Base-by-base conservation (phyloP, 352 stramenopile species). In the Globisporangium yorkense region DNA sequence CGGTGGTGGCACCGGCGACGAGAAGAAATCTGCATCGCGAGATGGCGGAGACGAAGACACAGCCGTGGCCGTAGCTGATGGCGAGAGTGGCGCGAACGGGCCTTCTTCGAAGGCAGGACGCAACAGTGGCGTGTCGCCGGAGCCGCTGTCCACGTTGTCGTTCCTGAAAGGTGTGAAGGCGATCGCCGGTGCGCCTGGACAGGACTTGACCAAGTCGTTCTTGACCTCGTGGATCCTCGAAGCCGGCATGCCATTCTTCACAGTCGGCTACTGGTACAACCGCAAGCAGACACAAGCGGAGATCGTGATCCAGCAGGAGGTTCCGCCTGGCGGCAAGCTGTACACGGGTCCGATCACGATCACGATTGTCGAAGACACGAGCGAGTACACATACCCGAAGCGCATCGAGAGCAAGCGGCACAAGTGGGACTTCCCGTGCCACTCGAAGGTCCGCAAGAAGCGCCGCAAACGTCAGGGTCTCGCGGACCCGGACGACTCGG, bases 391-490 rank as follows among this genome's bases (percentile, higher is more conserved):
- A 8, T 86, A 94, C 57, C 69, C 80, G 50, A 89, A 91, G 57
- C 82, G 84, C 21, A 90, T 94, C 40, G 84, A 94, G 61, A 75
- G 87, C 59, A 85, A 85, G 51, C 78, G 84, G 1, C 84, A 94
- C 70, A 92, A 94, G 55, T 94, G 84, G 74, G 83, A 94, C 51
- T 92, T 92, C 44, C 78, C 82, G 7, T 92, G 82, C 51, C 84
- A 94, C 68, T 88, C 80, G 20, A 94, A 94, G 57, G 82, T 94
- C 15, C 84, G 84, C 35, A 94, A 94, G 72, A 94, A 92, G 73
- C 81, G 81, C 3, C 80, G 84, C 70, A 89, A 80, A 57, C 84
- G 84, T 21, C 84, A 94, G 57, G 83, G 81, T 13, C 79, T 94
- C 20, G 80, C 83, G 41, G 80, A 92, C 24, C 69, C 79, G 0